These are phyloP conservation scores for Isatis lusitanica DNA, from an alignment of 441 rosid species.

Conservation along the genomic window DNA sequence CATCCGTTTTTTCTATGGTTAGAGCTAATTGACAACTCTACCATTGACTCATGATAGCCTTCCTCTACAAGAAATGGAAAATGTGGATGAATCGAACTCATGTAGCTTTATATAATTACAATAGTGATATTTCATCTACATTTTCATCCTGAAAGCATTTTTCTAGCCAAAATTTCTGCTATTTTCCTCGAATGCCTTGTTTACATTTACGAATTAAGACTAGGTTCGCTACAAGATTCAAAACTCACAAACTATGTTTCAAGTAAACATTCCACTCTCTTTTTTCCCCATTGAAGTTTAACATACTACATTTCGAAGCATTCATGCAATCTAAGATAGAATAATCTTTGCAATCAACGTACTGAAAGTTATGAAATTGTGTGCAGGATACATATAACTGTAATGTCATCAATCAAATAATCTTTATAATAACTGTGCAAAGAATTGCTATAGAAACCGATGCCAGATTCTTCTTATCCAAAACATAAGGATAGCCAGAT, in stretches of 20 bases:
- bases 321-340: not conserved
- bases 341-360: not conserved
- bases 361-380: not conserved
- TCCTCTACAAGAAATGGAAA: no score
- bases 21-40: no score
- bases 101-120: no score
- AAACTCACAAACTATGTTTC: not conserved
- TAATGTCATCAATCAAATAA: not conserved
- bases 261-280: not conserved
- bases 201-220: no score
- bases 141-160: no score
- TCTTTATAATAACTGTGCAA: not conserved
- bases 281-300: not conserved
- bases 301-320: not conserved
- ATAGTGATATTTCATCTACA: no score
- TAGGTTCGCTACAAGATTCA: no score
- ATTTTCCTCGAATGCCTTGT: no score
- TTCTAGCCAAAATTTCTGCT: no score
- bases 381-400: not conserved
- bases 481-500: not conserved
- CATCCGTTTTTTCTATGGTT: no score
- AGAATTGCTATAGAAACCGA: not conserved
- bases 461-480: not conserved
- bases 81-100: no score
- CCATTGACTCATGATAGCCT: no score